Evolutionary conservation across 208 protist genomes (phyloP), one percentile per base, ranked within the genome.

Genomic region (Trypanosomatidae sp.): DNA sequence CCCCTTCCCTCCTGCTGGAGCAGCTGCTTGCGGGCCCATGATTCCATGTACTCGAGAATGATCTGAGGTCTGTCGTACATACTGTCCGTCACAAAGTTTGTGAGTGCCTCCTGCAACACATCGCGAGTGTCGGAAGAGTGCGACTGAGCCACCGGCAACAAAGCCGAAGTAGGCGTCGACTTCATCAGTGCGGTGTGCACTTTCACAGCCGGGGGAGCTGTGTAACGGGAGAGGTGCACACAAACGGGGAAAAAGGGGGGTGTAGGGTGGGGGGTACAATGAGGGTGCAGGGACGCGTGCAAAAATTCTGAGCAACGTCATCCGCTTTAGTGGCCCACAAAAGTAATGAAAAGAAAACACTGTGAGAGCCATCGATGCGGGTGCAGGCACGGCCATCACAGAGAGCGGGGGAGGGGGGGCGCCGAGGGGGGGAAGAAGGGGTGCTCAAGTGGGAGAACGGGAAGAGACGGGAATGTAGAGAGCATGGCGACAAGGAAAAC

Each of bases 21-120:
- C 58, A 75, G 49, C 46, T 77, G 73, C 58, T 69, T 66, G 44
- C 28, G 74, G 3, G 82, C 87, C 87, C 87, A 92, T 7, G 55
- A 22, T 13, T 49, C 66, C 71, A 92, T 74, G 73, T 84, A 92
- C 36, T 58, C 65, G 19, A 85, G 79, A 7, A 92, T 72, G 64
- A 88, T 60, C 30, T 71, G 60, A 10, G 87, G 87, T 41, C 84
- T 79, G 43, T 79, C 74, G 44, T 69, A 73, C 74, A 79, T 74
- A 47, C 52, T 73, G 60, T 79, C 74, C 43, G 62, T 79, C 25
- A 79, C 74, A 41, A 79, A 79, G 28, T 73, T 70, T 4, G 74
- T 79, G 8, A 79, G 69, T 0, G 44, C 62, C 19, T 69, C 74
- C 25, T 71, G 52, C 30, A 79, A 49, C 15, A 7, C 66, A 58